A percentile compares a stretch with the other conserved stretches of the same genome.
Evolutionary conservation across 2,329 filamentous ascomycete genomes (phyloP).

Genomic region (Aspergillus amoenus): DNA sequence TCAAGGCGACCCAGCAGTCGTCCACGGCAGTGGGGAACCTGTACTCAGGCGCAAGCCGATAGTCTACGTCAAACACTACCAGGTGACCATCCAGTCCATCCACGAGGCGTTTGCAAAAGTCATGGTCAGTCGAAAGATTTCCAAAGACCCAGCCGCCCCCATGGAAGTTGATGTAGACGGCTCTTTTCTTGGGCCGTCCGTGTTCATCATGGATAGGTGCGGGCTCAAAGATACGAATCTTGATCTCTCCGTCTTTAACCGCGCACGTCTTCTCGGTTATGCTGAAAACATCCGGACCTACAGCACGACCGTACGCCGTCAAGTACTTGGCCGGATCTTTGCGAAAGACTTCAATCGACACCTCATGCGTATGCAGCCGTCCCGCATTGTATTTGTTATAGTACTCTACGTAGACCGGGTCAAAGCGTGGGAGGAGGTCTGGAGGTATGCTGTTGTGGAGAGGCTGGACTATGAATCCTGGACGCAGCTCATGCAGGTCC

Average conservation of each 20-base stretch:
- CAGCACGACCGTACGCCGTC: conserved; percentile 39
- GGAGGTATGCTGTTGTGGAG: conserved; percentile 43
- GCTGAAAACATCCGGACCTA: conserved; percentile 36
- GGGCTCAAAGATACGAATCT: conserved; percentile 42
- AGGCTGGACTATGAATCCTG: conserved; percentile 31
- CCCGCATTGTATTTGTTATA: conserved; percentile 45
- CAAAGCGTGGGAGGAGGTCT: conserved; percentile 38
- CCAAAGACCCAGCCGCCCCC: conserved; percentile 48
- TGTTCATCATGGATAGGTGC: conserved; percentile 24
- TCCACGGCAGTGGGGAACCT: conserved; percentile 39
- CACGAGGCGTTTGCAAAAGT: conserved; percentile 43
- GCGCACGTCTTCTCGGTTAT: conserved; percentile 43
- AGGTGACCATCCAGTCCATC: conserved; percentile 37
- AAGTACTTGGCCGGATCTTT: conserved; percentile 40
- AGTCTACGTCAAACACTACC: conserved; percentile 47
- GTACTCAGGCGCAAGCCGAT: conserved; percentile 42
- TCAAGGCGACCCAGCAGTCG: conserved; percentile 42
- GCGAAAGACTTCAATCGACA: conserved; percentile 41
- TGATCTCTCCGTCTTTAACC: conserved; percentile 41
- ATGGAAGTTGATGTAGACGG: conserved; percentile 44
- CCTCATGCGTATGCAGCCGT: conserved; percentile 43
- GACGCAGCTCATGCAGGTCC: conserved; percentile 27
- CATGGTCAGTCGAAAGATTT: conserved; percentile 37
- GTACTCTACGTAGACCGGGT: conserved; percentile 42
- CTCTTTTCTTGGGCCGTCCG: conserved; percentile 30